phyloP scores from a whole-genome alignment of 306 rosid species.

The Senna siamea region DNA sequence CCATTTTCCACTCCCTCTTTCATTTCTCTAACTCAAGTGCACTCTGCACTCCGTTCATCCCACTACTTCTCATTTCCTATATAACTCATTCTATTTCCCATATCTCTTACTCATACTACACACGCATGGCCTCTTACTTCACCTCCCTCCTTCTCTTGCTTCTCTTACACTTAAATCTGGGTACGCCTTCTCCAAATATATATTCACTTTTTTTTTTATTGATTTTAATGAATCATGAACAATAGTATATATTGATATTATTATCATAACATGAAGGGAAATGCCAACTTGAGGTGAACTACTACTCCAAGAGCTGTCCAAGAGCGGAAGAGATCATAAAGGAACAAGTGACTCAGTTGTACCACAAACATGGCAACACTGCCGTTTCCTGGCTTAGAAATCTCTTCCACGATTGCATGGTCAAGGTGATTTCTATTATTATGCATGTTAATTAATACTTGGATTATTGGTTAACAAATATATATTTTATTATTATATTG shows the following conservation, averaged over 20 bases:
- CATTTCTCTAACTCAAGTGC: neutral
- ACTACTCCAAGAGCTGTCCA: constrained; percentile 72
- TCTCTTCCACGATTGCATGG: constrained; percentile 90
- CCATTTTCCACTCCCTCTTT: constrained; percentile 26
- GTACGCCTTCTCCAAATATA: constrained; percentile 33
- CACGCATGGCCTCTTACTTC: constrained; percentile 39
- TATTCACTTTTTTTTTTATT: too few species aligned
- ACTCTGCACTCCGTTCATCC: neutral
- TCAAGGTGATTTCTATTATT: constrained; percentile 72
- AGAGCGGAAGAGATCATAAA: constrained; percentile 80
- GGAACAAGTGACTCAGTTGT: constrained; percentile 64
- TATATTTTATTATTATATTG: too few species aligned
- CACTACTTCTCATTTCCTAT: constrained; percentile 29
- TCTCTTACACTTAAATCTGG: constrained; percentile 47
- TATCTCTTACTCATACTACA: neutral
- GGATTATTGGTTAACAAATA: too few species aligned
- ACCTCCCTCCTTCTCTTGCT: constrained; percentile 44
- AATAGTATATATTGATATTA: too few species aligned
- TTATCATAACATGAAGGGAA: too few species aligned
- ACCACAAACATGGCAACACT: constrained; percentile 78
- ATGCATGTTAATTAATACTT: too few species aligned
- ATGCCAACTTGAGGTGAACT: constrained; percentile 63
- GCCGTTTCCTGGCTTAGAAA: constrained; percentile 91
- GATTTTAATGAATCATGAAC: too few species aligned
- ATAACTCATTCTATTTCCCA: constrained; percentile 29